Evolutionary conservation across 345 rosid species (phyloP), one percentile per base, ranked within the genome.

Genomic region (Citrus hindsii): DNA sequence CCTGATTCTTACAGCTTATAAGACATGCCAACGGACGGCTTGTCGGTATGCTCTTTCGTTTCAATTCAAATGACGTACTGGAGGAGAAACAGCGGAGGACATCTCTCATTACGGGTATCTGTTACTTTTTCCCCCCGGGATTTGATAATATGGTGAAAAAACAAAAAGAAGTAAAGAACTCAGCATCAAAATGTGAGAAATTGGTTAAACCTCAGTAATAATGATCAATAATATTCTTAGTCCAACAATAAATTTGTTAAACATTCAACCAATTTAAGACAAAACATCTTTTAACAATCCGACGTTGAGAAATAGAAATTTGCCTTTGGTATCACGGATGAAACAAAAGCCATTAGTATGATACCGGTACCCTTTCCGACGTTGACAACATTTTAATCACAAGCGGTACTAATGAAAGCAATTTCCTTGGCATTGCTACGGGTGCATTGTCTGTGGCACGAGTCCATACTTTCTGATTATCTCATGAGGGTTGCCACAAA

Each of bases 361-460:
- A 7, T 18, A 18, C 0, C 6, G 21, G 56, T 14, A 18, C 56
- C 56, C 5, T n/a, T 14, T 27, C 7, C 5, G 8, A 5, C 33
- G 4, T 21, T 16, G 25, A 10, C 7, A 32, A 24, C 9, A 46
- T 35, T 55, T 42, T 0, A 35, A 72, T 67, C 40, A 70, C 67
- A 83, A 12, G 7, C 82, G 85, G 80, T 79, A 76, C 85, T 88
- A 18, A 89, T 86, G 85, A 89, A 89, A 18, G 89, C 92, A 66
- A 73, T 79, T 46, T 74, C 86, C 84, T 83, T 83, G 64, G 88
- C 86, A 0, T 85, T 85, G 86, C 88, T 81, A 10, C 86, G 86
- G 83, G 79, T 81, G 76, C 84, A 83, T 70, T 85, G 84, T 74
- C 88, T 78, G 81, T 84, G 83, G 77, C 88, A 85, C 83, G 25